Base-by-base conservation (phyloP, 495 filamentous ascomycete species). In the Lasiosphaeria ovina region DNA sequence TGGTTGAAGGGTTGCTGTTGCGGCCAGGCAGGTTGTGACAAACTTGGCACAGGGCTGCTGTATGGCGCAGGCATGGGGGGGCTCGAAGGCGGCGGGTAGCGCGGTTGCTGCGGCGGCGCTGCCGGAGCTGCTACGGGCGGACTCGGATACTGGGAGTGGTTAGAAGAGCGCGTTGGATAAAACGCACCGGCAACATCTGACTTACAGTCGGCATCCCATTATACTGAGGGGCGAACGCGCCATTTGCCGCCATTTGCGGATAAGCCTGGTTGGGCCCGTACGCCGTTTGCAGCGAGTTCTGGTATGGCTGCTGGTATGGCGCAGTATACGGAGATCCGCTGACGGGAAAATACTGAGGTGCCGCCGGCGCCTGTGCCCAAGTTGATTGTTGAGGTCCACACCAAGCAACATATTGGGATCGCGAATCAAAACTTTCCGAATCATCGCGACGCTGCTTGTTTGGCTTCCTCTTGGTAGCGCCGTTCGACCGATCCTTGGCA, bases 401-500 rank as follows among this genome's bases (percentile, higher is more conserved):
- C 70, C 87, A 92, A 8, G 84, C 77, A 60, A 87, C 87, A 69
- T 89, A 96, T 61, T 91, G 87, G 35, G 91, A 95, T 38, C 93
- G 83, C 7, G 87, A 87, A 68, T 96, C 91, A 64, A 96, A 97
- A 48, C 83, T 87, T 69, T 96, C 92, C 38, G 92, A 88, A 64
- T 90, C 88, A 44, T 88, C 87, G 60, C 89, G 85, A 47, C 89
- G 88, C 64, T 89, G 87, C 60, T 89, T 89, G 58, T 69, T 77
- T 0, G 72, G 65, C 64, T 83, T 83, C 35, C 74, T 69, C 65
- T 78, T 77, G 60, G 78, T 80, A 35, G 68, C 74, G 49, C 69
- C 66, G 48, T 68, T 74, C 11, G 76, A 67, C 69, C 87, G 88
- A 66, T 91, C 87, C 66, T 89, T 92, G 36, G 87, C 88, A 36